Conservation (phyloP, 306 rosid species). For the Vigna hirtella region DNA sequence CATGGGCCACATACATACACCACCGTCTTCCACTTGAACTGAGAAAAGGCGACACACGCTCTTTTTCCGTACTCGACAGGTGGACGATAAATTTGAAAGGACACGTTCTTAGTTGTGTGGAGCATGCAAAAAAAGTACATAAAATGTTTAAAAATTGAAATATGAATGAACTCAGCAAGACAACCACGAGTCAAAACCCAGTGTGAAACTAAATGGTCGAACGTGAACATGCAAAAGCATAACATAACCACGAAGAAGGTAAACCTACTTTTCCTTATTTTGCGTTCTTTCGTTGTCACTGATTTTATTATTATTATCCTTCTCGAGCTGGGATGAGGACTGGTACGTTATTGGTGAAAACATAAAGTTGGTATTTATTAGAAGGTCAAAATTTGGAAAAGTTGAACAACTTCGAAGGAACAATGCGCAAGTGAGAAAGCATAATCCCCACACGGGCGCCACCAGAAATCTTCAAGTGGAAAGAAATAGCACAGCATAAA, state of each 20-base stretch:
- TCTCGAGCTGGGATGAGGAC: neutral
- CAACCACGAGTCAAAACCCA: slow-evolving; percentile 45
- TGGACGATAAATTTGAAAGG: slow-evolving; percentile 29
- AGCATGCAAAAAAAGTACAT: slow-evolving; percentile 3
- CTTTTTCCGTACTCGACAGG: slow-evolving; percentile 4
- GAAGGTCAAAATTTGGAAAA: slow-evolving; percentile 21
- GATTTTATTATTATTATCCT: slow-evolving; percentile 9
- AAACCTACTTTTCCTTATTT: neutral
- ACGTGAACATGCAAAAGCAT: slow-evolving; percentile 44
- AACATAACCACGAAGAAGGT: slow-evolving; percentile 21
- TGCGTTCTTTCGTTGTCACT: neutral
- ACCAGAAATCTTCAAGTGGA: slow-evolving; percentile 9
- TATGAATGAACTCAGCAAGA: neutral
- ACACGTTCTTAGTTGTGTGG: neutral
- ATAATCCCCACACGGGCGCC: slow-evolving; percentile 10
- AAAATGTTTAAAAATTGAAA: neutral
- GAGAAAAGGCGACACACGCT: slow-evolving; percentile 1
- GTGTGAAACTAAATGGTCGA: slow-evolving; percentile 43
- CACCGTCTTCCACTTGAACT: slow-evolving; percentile 39
- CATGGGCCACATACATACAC: neutral
- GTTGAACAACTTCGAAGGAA: slow-evolving; percentile 34
- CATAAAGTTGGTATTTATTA: neutral
- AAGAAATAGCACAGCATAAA: neutral
- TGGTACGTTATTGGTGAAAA: neutral
- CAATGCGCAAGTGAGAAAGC: slow-evolving; percentile 20